These are phyloP conservation scores for Acanthamoeba healyi DNA, from an alignment of 208 protist species.

Conservation along the genomic window DNA sequence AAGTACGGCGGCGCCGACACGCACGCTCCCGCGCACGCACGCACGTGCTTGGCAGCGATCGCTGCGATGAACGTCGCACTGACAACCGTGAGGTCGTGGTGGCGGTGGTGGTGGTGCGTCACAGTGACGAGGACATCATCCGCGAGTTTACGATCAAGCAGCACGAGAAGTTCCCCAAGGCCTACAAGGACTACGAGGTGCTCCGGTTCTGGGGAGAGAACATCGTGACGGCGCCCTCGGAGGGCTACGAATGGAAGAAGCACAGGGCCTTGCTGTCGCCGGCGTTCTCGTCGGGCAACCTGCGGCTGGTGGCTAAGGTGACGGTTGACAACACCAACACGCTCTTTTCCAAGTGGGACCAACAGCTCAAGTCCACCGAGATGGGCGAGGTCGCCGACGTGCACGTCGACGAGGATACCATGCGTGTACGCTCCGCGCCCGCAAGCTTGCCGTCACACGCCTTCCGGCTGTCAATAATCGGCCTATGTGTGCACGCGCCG, in stretches of 20 bases:
- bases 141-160: slow-evolving; percentile 18
- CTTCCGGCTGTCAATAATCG: not conserved
- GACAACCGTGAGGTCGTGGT: not conserved
- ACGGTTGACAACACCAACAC: not conserved
- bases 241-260: slow-evolving; percentile 10
- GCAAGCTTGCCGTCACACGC: not conserved
- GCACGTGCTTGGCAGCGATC: not conserved
- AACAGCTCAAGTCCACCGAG: not conserved
- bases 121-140: not conserved
- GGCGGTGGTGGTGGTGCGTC: not conserved
- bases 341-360: slow-evolving; percentile 4
- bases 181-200: slow-evolving; percentile 20
- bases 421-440: not conserved
- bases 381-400: not conserved
- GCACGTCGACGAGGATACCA: not conserved
- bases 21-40: not conserved
- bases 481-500: too few relatives aligned
- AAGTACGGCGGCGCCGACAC: slow-evolving; percentile 30
- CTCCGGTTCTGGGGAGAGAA: slow-evolving; percentile 8
- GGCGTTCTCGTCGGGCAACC: slow-evolving; percentile 11
- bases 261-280: slow-evolving; percentile 4
- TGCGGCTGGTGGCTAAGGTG: slow-evolving; percentile 9
- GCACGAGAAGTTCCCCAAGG: slow-evolving; percentile 44
- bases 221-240: not conserved
- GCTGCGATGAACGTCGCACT: not conserved